Conservation (phyloP, 2,329 filamentous ascomycete genomes). For the Colletotrichum costaricense region DNA sequence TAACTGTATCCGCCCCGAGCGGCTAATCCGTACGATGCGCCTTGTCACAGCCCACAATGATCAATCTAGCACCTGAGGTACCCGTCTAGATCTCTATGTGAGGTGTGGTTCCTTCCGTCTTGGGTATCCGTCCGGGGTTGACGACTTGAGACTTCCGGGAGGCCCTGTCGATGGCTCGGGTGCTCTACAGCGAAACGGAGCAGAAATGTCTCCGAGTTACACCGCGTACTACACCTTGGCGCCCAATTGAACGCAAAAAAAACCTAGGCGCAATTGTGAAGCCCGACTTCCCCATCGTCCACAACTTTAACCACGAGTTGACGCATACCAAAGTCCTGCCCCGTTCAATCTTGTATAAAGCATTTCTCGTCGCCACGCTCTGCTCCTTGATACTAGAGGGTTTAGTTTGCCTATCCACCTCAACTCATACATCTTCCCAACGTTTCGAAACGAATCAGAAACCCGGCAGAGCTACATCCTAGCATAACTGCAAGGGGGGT, state of each 20-base stretch:
- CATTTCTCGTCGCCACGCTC: not conserved
- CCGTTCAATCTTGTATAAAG: not conserved
- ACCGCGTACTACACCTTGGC: not conserved
- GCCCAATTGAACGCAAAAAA: not conserved
- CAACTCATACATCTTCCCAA: not conserved
- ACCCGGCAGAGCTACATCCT: conserved; percentile 1
- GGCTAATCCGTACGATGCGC: not conserved
- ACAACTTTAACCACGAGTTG: no score
- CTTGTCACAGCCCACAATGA: not conserved
- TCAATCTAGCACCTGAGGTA: not conserved
- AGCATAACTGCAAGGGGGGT: not conserved
- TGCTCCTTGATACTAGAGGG: not conserved
- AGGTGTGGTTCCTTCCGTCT: not conserved
- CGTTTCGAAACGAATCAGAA: conserved; percentile 28
- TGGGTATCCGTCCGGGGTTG: no score
- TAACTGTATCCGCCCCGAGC: not conserved
- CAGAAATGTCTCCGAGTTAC: not conserved
- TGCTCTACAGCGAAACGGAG: not conserved
- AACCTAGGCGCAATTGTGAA: not conserved
- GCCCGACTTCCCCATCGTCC: not conserved
- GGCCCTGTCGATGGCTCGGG: not conserved
- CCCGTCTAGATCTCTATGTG: not conserved
- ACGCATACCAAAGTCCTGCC: no score
- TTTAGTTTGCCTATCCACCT: not conserved
- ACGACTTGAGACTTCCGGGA: not conserved